Evolutionary conservation across 495 filamentous ascomycete genomes (phyloP).

Genomic region (Daldinia childiae): DNA sequence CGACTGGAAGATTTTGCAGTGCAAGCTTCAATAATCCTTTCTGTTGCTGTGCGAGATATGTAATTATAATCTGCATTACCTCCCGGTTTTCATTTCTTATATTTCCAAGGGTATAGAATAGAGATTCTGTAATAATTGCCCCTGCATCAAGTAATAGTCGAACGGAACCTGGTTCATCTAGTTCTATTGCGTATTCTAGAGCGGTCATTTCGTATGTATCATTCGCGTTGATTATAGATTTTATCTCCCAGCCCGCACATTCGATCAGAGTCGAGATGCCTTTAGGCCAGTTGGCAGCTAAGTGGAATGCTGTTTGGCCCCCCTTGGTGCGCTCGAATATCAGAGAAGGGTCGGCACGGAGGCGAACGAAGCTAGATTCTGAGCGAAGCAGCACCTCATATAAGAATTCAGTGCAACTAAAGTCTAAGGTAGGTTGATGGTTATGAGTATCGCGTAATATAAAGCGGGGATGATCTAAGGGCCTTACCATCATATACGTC

Average conservation of each 20-base stretch:
- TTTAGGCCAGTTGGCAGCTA: constrained; percentile 24
- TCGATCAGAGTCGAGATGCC: constrained; percentile 20
- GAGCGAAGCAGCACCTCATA: too few species aligned
- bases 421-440: not conserved
- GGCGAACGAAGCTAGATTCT: not conserved
- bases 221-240: constrained; percentile 3
- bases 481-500: constrained; percentile 12
- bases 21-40: constrained; percentile 3
- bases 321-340: not conserved
- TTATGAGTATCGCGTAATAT: not conserved
- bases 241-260: not conserved
- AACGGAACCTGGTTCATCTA: not conserved
- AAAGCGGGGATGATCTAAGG: not conserved
- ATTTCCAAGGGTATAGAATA: too few species aligned
- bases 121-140: not conserved
- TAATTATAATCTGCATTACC: too few species aligned
- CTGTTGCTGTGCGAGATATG: not conserved
- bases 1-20: not conserved
- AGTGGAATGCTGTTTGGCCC: constrained; percentile 5
- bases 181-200: not conserved
- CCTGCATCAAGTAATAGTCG: constrained; percentile 1
- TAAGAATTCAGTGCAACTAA: not conserved
- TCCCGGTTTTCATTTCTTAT: too few species aligned
- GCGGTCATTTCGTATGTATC: not conserved
- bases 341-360: not conserved